Base-by-base conservation (phyloP, 164 flowering plant species). In the Aristolochia contorta region DNA sequence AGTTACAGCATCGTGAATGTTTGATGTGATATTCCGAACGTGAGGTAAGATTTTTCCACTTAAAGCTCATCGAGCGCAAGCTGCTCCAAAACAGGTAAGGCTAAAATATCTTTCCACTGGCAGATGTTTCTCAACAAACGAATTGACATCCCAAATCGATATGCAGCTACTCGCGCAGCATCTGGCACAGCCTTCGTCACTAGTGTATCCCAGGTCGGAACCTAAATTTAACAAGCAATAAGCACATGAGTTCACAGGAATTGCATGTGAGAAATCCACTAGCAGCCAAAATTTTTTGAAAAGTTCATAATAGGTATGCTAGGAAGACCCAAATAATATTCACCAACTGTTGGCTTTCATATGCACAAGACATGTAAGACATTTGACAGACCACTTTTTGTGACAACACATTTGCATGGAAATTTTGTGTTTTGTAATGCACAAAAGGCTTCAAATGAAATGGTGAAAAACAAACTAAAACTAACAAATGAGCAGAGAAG, bases 21-120 rank as follows among this genome's bases (percentile, higher is more conserved):
- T 80, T 32, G 91, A 61, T 20, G 70, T 67, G 33, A 91, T 81
- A 72, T 78, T 84, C 60, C 76, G 73, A 43, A 91, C 64, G 57
- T 94, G 99, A 69, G 97, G 99, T 47, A 94, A 84, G 68, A 91
- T 60, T 70, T 91, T 89, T 33, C 81, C 84, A 60, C 68, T 41
- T 59, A 94, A 63, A 94, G 95, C 50, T 84, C 85, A 66, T 86
- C 97, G 59, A 94, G 80, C 59, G 83, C 99, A 72, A 91, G 84
- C 74, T 84, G 81, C 75, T 89, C 97, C 23, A 94, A 61, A 72
- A 83, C 69, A 37, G 83, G 76, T 64, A 74, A 56, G 5, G 93
- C 82, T 49, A 94, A 74, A 53, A 91, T 77, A 25, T 91, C 93
- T 71, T 79, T 88, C 99, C 99, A 94, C 77, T 82, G 59, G 75